Percentiles rank a stretch among this genome's conserved stretches.
These are phyloP conservation scores for Saprolegnia parasitica DNA, from an alignment of 352 stramenopile genomes.

Conservation along the genomic window DNA sequence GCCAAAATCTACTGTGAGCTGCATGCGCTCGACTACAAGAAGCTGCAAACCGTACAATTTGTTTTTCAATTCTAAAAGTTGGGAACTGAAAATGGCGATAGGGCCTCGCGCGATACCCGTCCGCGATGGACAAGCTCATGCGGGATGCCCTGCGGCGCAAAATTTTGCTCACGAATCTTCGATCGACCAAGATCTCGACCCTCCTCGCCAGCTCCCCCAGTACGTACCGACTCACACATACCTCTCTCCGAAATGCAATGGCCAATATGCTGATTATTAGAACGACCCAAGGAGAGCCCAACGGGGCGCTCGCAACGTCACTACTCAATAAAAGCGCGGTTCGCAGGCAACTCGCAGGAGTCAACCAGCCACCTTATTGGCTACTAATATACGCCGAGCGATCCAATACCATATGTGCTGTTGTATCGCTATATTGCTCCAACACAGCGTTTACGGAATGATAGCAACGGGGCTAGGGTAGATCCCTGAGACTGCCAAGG, in stretches of 20 bases:
- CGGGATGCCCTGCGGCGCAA: background rate
- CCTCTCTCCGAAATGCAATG: background rate
- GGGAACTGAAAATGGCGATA: background rate
- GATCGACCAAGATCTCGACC: background rate
- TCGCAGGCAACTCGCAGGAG: background rate
- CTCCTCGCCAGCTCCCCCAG: background rate
- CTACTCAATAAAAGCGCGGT: background rate
- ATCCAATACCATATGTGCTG: background rate
- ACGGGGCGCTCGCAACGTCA: background rate
- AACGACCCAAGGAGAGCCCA: background rate
- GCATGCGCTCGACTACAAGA: background rate
- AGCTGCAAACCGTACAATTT: background rate
- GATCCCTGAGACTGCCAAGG: too few species aligned
- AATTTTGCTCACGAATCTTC: conserved; percentile 10
- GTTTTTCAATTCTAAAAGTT: background rate
- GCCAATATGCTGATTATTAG: background rate
- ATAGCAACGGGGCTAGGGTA: too few species aligned
- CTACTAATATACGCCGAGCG: background rate
- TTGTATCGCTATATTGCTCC: background rate
- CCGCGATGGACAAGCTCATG: conserved; percentile 13
- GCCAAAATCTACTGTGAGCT: conserved; percentile 12
- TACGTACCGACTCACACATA: too few species aligned
- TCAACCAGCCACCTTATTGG: background rate
- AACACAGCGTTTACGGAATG: too few species aligned
- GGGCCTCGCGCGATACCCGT: background rate